These are phyloP conservation scores for Eimeria praecox DNA, from an alignment of 169 alveolate species.

Conservation along the genomic window DNA sequence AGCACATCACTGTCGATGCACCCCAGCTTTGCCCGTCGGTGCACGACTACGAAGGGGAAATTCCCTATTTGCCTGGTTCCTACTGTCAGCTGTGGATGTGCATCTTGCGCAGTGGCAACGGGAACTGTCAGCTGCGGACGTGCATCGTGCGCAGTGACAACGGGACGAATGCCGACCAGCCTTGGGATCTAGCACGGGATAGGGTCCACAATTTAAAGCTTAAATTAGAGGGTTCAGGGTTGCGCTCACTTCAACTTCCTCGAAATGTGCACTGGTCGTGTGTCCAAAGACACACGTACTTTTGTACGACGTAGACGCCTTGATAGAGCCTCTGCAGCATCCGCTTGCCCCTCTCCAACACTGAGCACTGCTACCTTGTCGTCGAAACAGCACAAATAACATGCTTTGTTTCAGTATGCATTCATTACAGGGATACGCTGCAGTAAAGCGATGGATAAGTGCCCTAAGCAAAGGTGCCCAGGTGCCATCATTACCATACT, in stretches of 20 bases:
- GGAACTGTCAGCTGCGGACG: too few relatives aligned
- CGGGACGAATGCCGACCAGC: not conserved
- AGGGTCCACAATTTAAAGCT: not conserved
- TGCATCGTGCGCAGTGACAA: not conserved
- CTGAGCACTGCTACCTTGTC: slow-evolving; percentile 57
- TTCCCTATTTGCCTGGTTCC: too few relatives aligned
- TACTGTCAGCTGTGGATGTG: too few relatives aligned
- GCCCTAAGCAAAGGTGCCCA: not conserved
- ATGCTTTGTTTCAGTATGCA: not conserved
- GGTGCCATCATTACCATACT: slow-evolving; percentile 36
- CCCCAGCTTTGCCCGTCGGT: not conserved
- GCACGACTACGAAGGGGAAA: not conserved
- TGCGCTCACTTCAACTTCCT: slow-evolving; percentile 45
- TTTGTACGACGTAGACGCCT: slow-evolving; percentile 24
- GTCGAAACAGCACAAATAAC: not conserved
- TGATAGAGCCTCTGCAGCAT: slow-evolving; percentile 30
- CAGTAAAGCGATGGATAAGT: not conserved
- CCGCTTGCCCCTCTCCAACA: slow-evolving; percentile 51
- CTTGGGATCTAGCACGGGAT: not conserved
- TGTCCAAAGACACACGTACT: slow-evolving; percentile 32
- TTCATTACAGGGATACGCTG: not conserved
- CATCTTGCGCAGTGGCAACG: too few relatives aligned
- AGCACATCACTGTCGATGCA: not conserved
- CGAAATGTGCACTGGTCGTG: slow-evolving; percentile 51
- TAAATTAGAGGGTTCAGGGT: not conserved